These are phyloP conservation scores for Pleurotus tuber-regium DNA, from an alignment of 768 basidiomycete genomes.

Conservation along the genomic window DNA sequence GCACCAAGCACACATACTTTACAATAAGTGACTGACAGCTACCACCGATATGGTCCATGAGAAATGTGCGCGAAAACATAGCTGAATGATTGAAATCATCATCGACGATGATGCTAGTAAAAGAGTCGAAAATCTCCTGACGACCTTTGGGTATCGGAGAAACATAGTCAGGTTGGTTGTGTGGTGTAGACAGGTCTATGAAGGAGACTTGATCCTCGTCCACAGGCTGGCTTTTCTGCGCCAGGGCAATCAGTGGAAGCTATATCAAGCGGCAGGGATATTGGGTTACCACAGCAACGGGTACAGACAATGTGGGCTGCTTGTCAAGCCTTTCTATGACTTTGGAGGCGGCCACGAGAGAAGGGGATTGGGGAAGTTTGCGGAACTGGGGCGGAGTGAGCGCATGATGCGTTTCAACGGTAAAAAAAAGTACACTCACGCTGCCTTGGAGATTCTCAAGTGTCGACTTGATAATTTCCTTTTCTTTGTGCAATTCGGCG, in stretches of 20 bases:
- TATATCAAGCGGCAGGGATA: background rate
- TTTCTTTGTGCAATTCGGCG: background rate
- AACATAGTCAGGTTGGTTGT: background rate
- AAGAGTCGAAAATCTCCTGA: background rate
- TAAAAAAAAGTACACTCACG: background rate
- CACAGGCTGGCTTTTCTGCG: background rate
- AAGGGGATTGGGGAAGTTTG: conserved; percentile 13
- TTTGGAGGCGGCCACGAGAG: conserved; percentile 21
- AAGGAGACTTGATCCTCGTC: conserved; percentile 1
- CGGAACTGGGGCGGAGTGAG: background rate
- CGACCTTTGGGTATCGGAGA: background rate
- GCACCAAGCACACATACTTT: conserved; percentile 28
- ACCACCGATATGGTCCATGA: conserved; percentile 38
- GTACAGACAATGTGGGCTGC: background rate
- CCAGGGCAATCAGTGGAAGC: background rate
- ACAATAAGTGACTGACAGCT: conserved; percentile 34
- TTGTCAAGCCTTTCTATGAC: conserved; percentile 14
- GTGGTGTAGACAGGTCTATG: background rate
- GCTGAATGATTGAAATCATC: conserved; percentile 22
- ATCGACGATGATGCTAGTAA: conserved; percentile 20
- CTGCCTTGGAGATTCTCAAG: conserved; percentile 3
- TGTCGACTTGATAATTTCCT: background rate
- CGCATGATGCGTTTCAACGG: background rate
- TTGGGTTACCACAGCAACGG: background rate
- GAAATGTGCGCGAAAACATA: conserved; percentile 36